Conservation (phyloP, 306 rosid species). For the Casuarina equisetifolia region DNA sequence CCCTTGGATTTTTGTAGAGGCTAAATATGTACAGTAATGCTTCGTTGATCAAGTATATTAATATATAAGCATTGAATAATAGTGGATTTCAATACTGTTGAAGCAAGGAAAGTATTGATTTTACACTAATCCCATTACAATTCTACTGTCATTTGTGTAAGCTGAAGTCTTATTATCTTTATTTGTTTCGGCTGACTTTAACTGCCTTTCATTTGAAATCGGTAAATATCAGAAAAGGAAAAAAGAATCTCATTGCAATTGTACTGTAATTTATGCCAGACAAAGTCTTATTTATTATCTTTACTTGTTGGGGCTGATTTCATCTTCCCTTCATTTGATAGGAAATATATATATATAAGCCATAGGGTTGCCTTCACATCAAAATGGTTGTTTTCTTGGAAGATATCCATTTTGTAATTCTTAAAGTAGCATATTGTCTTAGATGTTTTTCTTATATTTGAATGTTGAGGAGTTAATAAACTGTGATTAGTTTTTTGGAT, state of each 20-base stretch:
- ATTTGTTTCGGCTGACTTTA: background rate
- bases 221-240: background rate
- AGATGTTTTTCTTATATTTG: background rate
- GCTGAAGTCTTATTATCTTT: background rate
- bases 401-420: background rate
- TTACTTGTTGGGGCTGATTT: too few species aligned
- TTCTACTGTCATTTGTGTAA: background rate
- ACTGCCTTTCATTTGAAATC: background rate
- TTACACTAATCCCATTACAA: background rate
- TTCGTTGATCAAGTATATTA: slow-evolving; percentile 75
- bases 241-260: background rate
- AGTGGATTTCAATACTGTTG: background rate
- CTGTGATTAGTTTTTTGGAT: background rate
- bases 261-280: too few species aligned
- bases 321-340: too few species aligned
- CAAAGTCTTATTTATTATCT: too few species aligned
- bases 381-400: background rate
- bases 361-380: background rate
- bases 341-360: too few species aligned
- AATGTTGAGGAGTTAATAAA: background rate
- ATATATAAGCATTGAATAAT: background rate
- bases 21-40: slow-evolving; percentile 92
- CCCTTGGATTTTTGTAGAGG: slow-evolving; percentile 89
- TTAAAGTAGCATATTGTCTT: background rate
- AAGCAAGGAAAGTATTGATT: background rate